A percentile compares a stretch with the other conserved stretches of the same genome.
Evolutionary conservation across 192 early-diverging fungal species (phyloP).

Genomic region (Pecoramyces ruminantium): DNA sequence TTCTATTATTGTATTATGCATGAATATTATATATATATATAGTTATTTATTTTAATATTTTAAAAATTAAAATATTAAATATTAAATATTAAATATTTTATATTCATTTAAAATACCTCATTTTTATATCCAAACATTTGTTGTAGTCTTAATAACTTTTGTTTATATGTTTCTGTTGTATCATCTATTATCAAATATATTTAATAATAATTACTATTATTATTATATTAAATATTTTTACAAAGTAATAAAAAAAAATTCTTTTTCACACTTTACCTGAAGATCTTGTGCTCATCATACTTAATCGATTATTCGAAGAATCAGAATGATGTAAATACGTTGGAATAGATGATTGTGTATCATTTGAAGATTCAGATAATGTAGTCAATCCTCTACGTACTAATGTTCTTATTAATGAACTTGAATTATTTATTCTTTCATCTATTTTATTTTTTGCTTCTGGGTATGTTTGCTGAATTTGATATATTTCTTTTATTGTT

Average conservation of each 20-base stretch:
- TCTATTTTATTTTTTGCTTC: constrained; percentile 40
- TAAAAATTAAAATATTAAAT: too few relatives aligned
- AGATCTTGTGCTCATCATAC: not conserved
- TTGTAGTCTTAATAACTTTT: constrained; percentile 36
- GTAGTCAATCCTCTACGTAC: constrained; percentile 4
- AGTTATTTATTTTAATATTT: not conserved
- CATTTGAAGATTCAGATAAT: not conserved
- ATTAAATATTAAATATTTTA: too few relatives aligned
- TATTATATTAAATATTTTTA: too few relatives aligned
- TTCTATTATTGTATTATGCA: too few relatives aligned
- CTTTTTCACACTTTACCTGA: not conserved
- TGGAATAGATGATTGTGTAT: not conserved
- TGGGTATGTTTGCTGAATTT: constrained; percentile 57
- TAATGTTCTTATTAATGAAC: constrained; percentile 5
- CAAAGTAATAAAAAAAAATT: too few relatives aligned
- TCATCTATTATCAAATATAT: constrained; percentile 8
- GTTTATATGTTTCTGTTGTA: constrained; percentile 22
- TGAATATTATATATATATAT: not conserved
- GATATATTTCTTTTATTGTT: constrained; percentile 57
- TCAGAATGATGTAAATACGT: not conserved
- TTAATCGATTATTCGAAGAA: not conserved
- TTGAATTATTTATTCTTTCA: constrained; percentile 27
- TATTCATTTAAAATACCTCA: not conserved
- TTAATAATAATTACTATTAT: too few relatives aligned
- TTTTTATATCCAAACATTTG: constrained; percentile 11